A percentile compares a stretch with the other conserved stretches of the same genome.
Conservation (phyloP, 2,329 filamentous ascomycete species). For the Trichothecium sympodiale region DNA sequence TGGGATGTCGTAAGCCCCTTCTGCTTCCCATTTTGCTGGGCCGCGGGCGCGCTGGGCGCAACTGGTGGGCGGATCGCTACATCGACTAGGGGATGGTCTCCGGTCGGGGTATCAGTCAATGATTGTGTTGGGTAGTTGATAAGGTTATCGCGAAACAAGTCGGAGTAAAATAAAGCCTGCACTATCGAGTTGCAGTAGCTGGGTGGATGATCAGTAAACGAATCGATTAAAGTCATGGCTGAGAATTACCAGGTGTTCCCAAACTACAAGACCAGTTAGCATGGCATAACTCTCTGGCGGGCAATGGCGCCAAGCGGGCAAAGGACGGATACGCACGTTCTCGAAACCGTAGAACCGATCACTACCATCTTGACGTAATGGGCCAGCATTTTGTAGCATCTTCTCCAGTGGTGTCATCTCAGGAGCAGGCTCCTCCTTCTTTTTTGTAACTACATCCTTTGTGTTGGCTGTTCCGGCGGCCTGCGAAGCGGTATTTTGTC, state of each 20-base stretch:
- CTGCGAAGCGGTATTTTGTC: slow-evolving; percentile 25
- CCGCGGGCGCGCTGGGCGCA: slow-evolving; percentile 29
- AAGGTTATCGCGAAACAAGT: slow-evolving; percentile 85
- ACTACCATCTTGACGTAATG: slow-evolving; percentile 75
- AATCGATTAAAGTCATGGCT: slow-evolving; percentile 5
- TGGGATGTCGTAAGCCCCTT: slow-evolving; percentile 45
- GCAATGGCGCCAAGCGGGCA: slow-evolving; percentile 4
- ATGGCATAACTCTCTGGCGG: slow-evolving; percentile 1
- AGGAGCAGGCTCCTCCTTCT: slow-evolving; percentile 45
- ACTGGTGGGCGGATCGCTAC: slow-evolving; percentile 49
- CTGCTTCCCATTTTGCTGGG: slow-evolving; percentile 25
- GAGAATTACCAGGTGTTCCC: slow-evolving; percentile 82
- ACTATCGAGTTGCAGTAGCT: slow-evolving; percentile 99
- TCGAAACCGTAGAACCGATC: slow-evolving; percentile 98
- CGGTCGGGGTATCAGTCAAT: slow-evolving; percentile 58
- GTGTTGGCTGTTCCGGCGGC: slow-evolving; percentile 27
- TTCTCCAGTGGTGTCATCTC: slow-evolving; percentile 55
- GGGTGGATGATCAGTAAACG: slow-evolving; percentile 12
- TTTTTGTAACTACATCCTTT: slow-evolving; percentile 40
- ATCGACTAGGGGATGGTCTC: slow-evolving; percentile 41
- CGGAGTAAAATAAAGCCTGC: slow-evolving; percentile 92
- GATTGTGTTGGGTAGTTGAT: slow-evolving; percentile 76
- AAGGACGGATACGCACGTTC: slow-evolving; percentile 57
- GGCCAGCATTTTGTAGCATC: slow-evolving; percentile 72
- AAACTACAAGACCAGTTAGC: slow-evolving; percentile 52